phyloP scores from a whole-genome alignment of 2,329 filamentous ascomycete species.

The Chaetomium strumarium region DNA sequence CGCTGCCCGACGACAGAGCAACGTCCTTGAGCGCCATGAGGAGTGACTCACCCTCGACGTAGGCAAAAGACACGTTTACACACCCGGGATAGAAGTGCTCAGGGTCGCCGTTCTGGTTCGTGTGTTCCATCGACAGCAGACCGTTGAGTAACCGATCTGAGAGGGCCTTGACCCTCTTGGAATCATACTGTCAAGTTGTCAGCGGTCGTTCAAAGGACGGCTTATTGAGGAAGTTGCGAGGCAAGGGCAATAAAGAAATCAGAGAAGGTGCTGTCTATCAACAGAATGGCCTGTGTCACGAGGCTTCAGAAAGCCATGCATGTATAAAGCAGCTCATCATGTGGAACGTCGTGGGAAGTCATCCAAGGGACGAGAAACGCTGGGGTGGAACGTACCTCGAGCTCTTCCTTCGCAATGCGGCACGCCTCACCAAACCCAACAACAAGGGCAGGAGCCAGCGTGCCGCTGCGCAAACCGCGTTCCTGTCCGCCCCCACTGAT shows the following conservation, averaged over 20 bases:
- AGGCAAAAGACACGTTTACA: slow-evolving; percentile 97
- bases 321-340: slow-evolving; percentile 78
- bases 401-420: slow-evolving; percentile 82
- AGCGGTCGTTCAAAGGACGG: slow-evolving; percentile 4
- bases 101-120: slow-evolving; percentile 79
- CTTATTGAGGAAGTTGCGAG: slow-evolving; percentile 5
- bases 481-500: slow-evolving; percentile 97
- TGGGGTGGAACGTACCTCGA: slow-evolving; percentile 63
- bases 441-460: slow-evolving; percentile 78
- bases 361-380: slow-evolving; percentile 20
- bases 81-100: slow-evolving; percentile 88
- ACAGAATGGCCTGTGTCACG: slow-evolving; percentile 53
- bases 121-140: slow-evolving; percentile 85
- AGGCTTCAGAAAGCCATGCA: slow-evolving; percentile 86
- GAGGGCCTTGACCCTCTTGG: slow-evolving; percentile 72
- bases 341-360: slow-evolving; percentile 8
- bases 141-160: slow-evolving; percentile 80
- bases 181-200: slow-evolving; percentile 69
- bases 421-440: slow-evolving; percentile 96
- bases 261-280: slow-evolving; percentile 66
- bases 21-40: slow-evolving; percentile 99
- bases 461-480: slow-evolving; percentile 88
- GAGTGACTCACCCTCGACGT: slow-evolving; percentile 95
- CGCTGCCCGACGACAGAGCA: slow-evolving; percentile 90
- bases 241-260: slow-evolving; percentile 31